Base-by-base conservation (phyloP, 106 monocot species). In the Dioscorea alata region DNA sequence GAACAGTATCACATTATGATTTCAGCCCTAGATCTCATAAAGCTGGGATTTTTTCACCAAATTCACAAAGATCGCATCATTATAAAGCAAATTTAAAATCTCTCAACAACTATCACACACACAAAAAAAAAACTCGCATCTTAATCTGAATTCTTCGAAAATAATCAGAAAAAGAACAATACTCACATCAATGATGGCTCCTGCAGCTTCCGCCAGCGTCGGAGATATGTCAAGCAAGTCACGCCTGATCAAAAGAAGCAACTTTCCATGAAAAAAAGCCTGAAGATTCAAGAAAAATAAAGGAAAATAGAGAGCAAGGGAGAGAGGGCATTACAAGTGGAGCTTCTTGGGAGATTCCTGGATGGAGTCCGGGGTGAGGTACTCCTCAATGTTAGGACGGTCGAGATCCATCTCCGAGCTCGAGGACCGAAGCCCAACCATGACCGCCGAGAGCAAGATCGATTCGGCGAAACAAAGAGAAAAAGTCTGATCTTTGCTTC, bases 201-300 rank as follows among this genome's bases (percentile, higher is more conserved):
- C 86, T 7, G 90, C 90, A 9, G 90, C 90, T 66, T 90, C 90
- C 4, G 75, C 78, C 3, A 90, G 75, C 17, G 83, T 75, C 9
- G 90, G 90, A 31, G 86, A 90, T 23, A 90, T 83, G 65, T 90
- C 86, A 21, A 90, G 74, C 76, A 90, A 66, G 57, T 90, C 89
- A n/a, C 78, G 73, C 83, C 89, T 90, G 78, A 60, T 60, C 25
- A 66, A 49, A 19, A 24, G 18, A 68, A 22, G 19, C 13, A 50
- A 21, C 3, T 48, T 49, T 48, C 12, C 31, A 54, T 54, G 18
- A 54, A 54, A 19, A 54, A 54, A 2, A 8, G 19, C 51, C 12
- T 13, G 19, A 50, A 79, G 49, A 22, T 33, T 4, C 6, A 58
- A 62, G 61, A 49, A 57, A 18, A 58, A 70, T 14, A 19, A 48